These are phyloP conservation scores for Phytophthora sp. DNA, from an alignment of 352 stramenopile genomes.

Conservation along the genomic window DNA sequence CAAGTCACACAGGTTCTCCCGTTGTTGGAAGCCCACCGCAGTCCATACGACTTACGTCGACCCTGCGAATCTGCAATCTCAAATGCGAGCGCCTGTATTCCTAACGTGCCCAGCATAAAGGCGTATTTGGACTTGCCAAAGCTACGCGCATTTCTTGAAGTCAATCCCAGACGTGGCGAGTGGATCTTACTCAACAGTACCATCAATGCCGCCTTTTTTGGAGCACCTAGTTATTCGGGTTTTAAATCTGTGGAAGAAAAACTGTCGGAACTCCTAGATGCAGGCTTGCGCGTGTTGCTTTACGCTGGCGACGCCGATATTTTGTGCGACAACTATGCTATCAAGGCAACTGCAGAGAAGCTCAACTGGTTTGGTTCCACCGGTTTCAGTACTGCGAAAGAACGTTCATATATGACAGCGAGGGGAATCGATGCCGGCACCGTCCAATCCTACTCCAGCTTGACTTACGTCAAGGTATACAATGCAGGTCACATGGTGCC, in stretches of 20 bases:
- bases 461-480: slow-evolving; percentile 55
- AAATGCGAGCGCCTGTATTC: slow-evolving; percentile 29
- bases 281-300: slow-evolving; percentile 26
- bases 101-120: slow-evolving; percentile 40
- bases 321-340: slow-evolving; percentile 46
- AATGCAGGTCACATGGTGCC: slow-evolving; percentile 65
- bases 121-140: slow-evolving; percentile 61
- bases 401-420: slow-evolving; percentile 3
- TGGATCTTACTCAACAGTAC: slow-evolving; percentile 92
- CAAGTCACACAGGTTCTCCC: slow-evolving; percentile 39
- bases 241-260: slow-evolving; percentile 58
- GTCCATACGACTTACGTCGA: slow-evolving; percentile 68
- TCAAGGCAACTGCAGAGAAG: slow-evolving; percentile 31
- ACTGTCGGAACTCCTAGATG: slow-evolving; percentile 25
- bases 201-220: slow-evolving; percentile 89
- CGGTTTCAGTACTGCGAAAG: slow-evolving; percentile 21
- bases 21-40: slow-evolving; percentile 36
- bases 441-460: slow-evolving; percentile 32
- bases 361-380: slow-evolving; percentile 36
- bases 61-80: slow-evolving; percentile 20
- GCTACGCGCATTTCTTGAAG: slow-evolving; percentile 37
- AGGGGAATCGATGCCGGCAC: slow-evolving; percentile 19
- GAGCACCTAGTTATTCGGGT: slow-evolving; percentile 19
- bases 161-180: slow-evolving; percentile 29
- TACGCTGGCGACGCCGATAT: slow-evolving; percentile 41